phyloP scores from a whole-genome alignment of 1,139 yeast genomes.

The Meyerozyma elateridarum region DNA sequence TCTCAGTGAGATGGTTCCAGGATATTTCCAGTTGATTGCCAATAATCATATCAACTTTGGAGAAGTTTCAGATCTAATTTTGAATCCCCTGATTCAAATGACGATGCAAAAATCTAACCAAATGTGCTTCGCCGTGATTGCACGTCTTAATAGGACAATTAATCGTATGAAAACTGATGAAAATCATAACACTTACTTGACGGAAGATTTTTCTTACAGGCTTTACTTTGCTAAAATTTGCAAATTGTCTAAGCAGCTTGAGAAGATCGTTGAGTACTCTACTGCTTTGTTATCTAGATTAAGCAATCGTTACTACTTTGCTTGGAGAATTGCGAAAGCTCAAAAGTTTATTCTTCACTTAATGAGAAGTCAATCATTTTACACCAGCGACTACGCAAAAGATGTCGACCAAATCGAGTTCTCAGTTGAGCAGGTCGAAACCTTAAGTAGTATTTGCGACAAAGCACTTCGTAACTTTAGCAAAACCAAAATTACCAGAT shows the following conservation, averaged over 20 bases:
- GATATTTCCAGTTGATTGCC: constrained; percentile 22
- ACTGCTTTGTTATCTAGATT: constrained; percentile 24
- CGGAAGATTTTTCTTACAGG: constrained; percentile 12
- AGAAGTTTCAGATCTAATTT: constrained; percentile 29
- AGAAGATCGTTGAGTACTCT: constrained; percentile 18
- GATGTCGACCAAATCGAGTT: constrained; percentile 9
- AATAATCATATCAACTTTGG: constrained; percentile 31
- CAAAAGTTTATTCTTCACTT: constrained; percentile 25
- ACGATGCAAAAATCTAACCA: constrained; percentile 30
- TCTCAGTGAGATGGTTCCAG: constrained; percentile 27
- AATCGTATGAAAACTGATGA: constrained; percentile 12
- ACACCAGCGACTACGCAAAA: constrained; percentile 20
- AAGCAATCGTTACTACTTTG: constrained; percentile 38
- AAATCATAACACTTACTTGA: constrained; percentile 17
- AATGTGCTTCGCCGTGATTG: constrained; percentile 20
- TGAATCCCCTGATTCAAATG: constrained; percentile 29
- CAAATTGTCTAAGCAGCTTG: constrained; percentile 13
- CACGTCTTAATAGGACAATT: constrained; percentile 12
- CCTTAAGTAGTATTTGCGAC: constrained; percentile 21
- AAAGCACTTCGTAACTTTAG: constrained; percentile 13
- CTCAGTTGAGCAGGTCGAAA: constrained; percentile 23
- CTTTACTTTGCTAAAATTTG: constrained; percentile 12
- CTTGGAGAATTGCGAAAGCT: constrained; percentile 40
- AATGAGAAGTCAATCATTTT: constrained; percentile 25
- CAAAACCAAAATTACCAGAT: constrained; percentile 11